Evolutionary conservation across 257 asterid species (phyloP).

Genomic region (Fraxinus cuspidata): DNA sequence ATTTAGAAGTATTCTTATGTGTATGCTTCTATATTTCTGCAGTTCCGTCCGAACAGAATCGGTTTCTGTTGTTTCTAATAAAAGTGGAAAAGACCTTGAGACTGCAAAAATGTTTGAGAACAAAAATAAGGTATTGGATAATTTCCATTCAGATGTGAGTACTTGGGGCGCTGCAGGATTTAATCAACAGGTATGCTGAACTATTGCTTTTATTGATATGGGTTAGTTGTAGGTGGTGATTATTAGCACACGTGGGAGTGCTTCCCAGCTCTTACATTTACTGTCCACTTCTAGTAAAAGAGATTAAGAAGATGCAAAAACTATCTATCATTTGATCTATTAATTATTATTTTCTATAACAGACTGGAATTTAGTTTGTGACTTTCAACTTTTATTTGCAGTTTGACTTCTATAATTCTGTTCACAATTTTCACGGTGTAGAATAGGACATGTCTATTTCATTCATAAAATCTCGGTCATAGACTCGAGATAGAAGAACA

Average conservation of each 20-base stretch:
- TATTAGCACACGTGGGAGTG: background rate
- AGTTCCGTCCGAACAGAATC: constrained; percentile 57
- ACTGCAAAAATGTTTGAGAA: constrained; percentile 52
- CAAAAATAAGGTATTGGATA: constrained; percentile 48
- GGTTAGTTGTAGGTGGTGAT: constrained; percentile 16
- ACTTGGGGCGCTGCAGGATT: constrained; percentile 47
- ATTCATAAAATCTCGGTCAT: background rate
- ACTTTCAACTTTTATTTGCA: background rate
- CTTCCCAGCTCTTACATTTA: background rate
- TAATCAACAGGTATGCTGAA: constrained; percentile 48
- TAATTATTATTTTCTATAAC: background rate
- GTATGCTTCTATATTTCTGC: constrained; percentile 27
- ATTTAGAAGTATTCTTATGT: constrained; percentile 25
- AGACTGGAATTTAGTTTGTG: background rate
- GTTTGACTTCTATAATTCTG: background rate
- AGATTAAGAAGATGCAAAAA: background rate
- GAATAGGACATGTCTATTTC: background rate
- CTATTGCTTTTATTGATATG: constrained; percentile 20
- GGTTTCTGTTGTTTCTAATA: constrained; percentile 42
- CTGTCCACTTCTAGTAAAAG: background rate
- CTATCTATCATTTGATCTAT: background rate
- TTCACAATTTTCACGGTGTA: background rate
- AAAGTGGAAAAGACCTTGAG: constrained; percentile 43
- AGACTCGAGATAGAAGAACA: background rate
- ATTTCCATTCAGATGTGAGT: constrained; percentile 33